Base-by-base conservation (phyloP, 768 basidiomycete species). In the Cyclocybe cylindracea region DNA sequence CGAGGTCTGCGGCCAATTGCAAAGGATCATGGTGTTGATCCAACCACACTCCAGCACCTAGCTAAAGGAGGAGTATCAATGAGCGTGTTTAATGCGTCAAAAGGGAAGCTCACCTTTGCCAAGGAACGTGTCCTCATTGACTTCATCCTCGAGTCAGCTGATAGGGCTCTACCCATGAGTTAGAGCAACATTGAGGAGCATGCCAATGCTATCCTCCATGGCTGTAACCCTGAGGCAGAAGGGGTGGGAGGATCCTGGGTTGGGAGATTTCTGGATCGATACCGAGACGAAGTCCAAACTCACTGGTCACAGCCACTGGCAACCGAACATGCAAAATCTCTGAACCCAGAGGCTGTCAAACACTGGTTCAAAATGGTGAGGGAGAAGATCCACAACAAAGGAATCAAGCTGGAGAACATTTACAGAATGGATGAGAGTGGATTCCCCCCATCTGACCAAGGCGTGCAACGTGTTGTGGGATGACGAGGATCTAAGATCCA, bases 391-490 rank as follows among this genome's bases (percentile, higher is more conserved):
- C 53, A 66, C 2, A 56, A 62, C 5, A 14, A 50, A n/a, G 57
- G 59, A 6, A 63, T 69, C 7, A 37, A 35, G 14, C 49, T 48
- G 3, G 38, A 64, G 31, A 44, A 67, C 43, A 56, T 68, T 2
- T 78, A 72, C 57, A 68, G 63, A 10, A 73, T 72, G 67, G 73
- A 76, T 51, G 67, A 76, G 56, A 72, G 63, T 35, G 69, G 70
- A 5, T 63, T 70, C 36, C 61, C 63, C 16, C 54, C 67, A 14
- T 51, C 55, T 8, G 55, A 69, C 39, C 24, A 51, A 16, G 68
- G 69, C 0, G 55, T 44, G 2, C 61, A 72, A 41, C 37, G 59
- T 2, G 73, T 76, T 1, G 55, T 71, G 41, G 66, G 67, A 0
- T 48, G 53, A 9, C 44, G 56, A 24, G 65, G 66, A 13, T 48